Evolutionary conservation across 805 yeast genomes (phyloP).

Genomic region (Cyberlindnera euphorbiae): DNA sequence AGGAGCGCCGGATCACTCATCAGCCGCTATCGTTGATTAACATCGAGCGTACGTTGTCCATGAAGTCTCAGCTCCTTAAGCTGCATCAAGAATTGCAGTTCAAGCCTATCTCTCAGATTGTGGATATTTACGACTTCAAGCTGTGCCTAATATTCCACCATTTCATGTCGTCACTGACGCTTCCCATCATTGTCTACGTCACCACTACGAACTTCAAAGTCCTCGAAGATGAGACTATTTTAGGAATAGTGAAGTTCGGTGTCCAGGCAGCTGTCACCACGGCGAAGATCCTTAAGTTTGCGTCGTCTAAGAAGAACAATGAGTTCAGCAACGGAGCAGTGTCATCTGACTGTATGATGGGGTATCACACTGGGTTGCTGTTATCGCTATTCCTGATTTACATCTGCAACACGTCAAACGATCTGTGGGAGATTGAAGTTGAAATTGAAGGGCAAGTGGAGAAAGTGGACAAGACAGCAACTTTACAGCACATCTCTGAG

Average conservation of each 20-base stretch:
- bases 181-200: conserved; percentile 40
- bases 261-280: conserved; percentile 36
- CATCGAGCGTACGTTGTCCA: conserved; percentile 35
- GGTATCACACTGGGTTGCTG: conserved; percentile 39
- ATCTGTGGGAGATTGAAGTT: conserved; percentile 13
- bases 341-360: conserved; percentile 40
- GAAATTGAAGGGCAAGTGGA: conserved; percentile 2
- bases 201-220: conserved; percentile 32
- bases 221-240: conserved; percentile 38
- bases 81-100: conserved; percentile 33
- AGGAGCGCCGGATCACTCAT: conserved; percentile 32
- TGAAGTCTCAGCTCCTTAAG: conserved; percentile 31
- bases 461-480: conserved; percentile 17
- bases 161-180: conserved; percentile 36
- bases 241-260: conserved; percentile 36
- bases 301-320: conserved; percentile 18
- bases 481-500: conserved; percentile 20
- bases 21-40: conserved; percentile 37
- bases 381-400: conserved; percentile 37
- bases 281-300: conserved; percentile 33
- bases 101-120: conserved; percentile 20
- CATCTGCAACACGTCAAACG: conserved; percentile 23
- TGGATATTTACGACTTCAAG: conserved; percentile 37
- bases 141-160: conserved; percentile 38
- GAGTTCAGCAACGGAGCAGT: conserved; percentile 38